A percentile compares a stretch with the other conserved stretches of the same genome.
Conservation (phyloP, 192 early-diverging fungal species). For the Chytriomyces sp. region DNA sequence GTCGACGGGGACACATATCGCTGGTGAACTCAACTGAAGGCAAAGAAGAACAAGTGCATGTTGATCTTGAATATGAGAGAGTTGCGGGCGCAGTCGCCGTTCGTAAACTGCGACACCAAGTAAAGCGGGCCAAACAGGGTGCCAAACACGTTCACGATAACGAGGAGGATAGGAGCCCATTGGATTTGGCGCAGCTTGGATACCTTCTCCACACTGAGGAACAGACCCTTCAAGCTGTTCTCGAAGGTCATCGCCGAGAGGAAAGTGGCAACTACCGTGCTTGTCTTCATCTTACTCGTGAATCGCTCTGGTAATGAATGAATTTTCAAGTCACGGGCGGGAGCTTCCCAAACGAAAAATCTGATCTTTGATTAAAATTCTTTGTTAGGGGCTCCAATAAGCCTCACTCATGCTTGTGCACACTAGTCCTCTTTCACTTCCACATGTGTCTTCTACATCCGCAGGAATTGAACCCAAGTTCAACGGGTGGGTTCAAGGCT, state of each 20-base stretch:
- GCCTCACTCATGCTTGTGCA: too few species aligned
- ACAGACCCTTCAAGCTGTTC: neutral
- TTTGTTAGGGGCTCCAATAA: too few species aligned
- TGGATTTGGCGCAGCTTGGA: neutral
- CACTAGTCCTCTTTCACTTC: too few species aligned
- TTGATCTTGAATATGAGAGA: neutral
- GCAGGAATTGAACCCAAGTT: too few species aligned
- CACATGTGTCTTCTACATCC: too few species aligned
- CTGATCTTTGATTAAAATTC: neutral
- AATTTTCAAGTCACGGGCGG: neutral
- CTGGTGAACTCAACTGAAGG: neutral
- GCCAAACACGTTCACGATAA: neutral
- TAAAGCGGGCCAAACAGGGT: neutral
- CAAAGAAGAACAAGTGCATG: neutral
- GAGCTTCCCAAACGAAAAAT: neutral
- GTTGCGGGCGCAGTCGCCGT: neutral
- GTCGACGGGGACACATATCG: neutral
- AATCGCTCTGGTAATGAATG: neutral
- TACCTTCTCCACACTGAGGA: neutral
- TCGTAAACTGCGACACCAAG: neutral
- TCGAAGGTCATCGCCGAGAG: neutral
- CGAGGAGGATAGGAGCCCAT: neutral
- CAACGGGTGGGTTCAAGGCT: too few species aligned
- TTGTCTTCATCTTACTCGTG: neutral
- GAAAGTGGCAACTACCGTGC: neutral